Conservation (phyloP, 257 asterid genomes). For the Penstemon barbatus region DNA sequence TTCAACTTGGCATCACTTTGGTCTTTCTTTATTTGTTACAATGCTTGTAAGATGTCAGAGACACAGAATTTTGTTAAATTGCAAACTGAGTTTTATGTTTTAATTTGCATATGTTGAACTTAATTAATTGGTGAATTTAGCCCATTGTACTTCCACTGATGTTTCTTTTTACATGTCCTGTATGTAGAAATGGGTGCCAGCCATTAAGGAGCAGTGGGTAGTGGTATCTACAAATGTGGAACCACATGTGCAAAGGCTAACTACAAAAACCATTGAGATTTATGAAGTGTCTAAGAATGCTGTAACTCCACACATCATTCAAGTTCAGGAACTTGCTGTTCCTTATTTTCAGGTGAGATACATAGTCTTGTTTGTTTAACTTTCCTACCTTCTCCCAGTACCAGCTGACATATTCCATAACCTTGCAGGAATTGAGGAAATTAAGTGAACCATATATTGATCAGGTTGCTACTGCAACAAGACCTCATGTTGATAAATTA, state of each 20-base stretch:
- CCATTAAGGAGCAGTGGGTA: slow-evolving; percentile 74
- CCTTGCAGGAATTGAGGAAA: slow-evolving; percentile 67
- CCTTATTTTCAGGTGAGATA: slow-evolving; percentile 74
- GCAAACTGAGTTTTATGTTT: background rate
- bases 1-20: background rate
- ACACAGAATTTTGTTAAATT: background rate
- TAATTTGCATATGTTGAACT: background rate
- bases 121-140: background rate
- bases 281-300: slow-evolving; percentile 60
- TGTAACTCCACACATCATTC: slow-evolving; percentile 64
- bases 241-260: slow-evolving; percentile 69
- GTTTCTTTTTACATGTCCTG: slow-evolving; percentile 21
- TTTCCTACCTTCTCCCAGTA: slow-evolving; percentile 15
- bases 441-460: slow-evolving; percentile 78
- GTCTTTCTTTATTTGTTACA: background rate
- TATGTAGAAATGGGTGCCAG: slow-evolving; percentile 79
- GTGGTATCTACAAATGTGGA: slow-evolving; percentile 54
- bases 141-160: slow-evolving; percentile 11
- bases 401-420: slow-evolving; percentile 29
- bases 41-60: slow-evolving; percentile 5
- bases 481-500: slow-evolving; percentile 77
- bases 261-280: slow-evolving; percentile 55
- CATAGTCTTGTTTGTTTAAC: slow-evolving; percentile 17
- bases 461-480: slow-evolving; percentile 77
- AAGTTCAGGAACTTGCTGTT: slow-evolving; percentile 65